phyloP scores from a whole-genome alignment of 805 yeast genomes.

The Candida peoriensis region DNA sequence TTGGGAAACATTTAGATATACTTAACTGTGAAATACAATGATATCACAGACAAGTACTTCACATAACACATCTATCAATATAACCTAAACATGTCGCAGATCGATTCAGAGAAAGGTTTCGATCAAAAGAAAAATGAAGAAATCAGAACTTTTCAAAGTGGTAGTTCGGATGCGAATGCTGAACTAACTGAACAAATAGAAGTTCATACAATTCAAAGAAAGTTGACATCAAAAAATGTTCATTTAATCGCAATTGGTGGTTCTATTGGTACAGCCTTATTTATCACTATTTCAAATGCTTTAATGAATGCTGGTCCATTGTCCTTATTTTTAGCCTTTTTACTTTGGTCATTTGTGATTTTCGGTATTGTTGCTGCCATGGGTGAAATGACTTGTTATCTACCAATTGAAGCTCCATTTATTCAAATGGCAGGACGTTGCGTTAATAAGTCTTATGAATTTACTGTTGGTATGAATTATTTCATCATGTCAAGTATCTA shows the following conservation, averaged over 20 bases:
- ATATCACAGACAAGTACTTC: too few species aligned
- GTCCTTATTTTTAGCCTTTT: conserved; percentile 49
- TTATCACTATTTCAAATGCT: conserved; percentile 56
- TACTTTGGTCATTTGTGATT: conserved; percentile 61
- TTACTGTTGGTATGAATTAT: conserved; percentile 64
- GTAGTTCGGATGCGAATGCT: not conserved
- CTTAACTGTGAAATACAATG: too few species aligned
- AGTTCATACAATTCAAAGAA: conserved; percentile 23
- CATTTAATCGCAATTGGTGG: conserved; percentile 67
- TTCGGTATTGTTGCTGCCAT: conserved; percentile 56
- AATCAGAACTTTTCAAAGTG: not conserved
- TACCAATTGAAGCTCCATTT: conserved; percentile 60
- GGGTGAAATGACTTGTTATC: conserved; percentile 59
- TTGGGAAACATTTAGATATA: too few species aligned
- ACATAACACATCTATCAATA: too few species aligned
- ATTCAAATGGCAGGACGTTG: conserved; percentile 59
- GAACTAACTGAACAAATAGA: not conserved
- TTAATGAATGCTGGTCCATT: conserved; percentile 53
- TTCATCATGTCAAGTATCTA: conserved; percentile 50
- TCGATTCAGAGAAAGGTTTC: too few species aligned
- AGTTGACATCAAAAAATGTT: conserved; percentile 45
- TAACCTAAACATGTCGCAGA: too few species aligned
- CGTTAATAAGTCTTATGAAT: conserved; percentile 62
- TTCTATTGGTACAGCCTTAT: conserved; percentile 61
- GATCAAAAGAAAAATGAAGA: not conserved